Evolutionary conservation across 2,329 filamentous ascomycete species (phyloP).

Genomic region (Orbilia brochopaga): DNA sequence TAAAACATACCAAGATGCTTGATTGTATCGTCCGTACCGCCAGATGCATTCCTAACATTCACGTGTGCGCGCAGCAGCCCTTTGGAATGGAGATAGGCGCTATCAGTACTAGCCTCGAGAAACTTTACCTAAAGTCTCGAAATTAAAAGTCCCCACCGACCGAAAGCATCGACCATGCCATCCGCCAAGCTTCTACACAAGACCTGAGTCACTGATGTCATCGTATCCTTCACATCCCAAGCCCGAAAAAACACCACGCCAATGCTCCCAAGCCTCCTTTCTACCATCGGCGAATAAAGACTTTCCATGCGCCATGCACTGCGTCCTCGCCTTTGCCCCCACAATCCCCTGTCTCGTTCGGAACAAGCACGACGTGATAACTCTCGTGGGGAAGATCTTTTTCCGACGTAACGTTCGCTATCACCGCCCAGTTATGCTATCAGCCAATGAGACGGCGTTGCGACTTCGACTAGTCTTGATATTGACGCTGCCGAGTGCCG

Average conservation of each 20-base stretch:
- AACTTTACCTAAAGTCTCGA: not conserved
- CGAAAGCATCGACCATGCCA: conserved; percentile 1
- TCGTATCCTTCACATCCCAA: conserved; percentile 6
- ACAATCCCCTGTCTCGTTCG: not conserved
- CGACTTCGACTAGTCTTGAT: not conserved
- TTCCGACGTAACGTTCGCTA: no score
- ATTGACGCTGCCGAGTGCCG: conserved; percentile 47
- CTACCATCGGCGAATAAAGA: conserved; percentile 34
- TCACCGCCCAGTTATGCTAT: not conserved
- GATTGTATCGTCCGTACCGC: no score
- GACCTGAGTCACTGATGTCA: conserved; percentile 44
- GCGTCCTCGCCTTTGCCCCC: not conserved
- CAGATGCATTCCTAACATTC: no score
- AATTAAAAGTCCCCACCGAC: no score
- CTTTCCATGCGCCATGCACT: not conserved
- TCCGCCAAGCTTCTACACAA: conserved; percentile 14
- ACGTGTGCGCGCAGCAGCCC: no score
- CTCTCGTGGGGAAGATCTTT: not conserved
- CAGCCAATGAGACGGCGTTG: not conserved
- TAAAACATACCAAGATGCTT: no score
- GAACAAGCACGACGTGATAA: not conserved
- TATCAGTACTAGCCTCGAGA: not conserved
- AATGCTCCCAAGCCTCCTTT: conserved; percentile 35
- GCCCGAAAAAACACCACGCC: conserved; percentile 14
- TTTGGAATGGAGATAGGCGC: no score